Conservation (phyloP, 2,329 filamentous ascomycete species). For the Penicillium paneum region DNA sequence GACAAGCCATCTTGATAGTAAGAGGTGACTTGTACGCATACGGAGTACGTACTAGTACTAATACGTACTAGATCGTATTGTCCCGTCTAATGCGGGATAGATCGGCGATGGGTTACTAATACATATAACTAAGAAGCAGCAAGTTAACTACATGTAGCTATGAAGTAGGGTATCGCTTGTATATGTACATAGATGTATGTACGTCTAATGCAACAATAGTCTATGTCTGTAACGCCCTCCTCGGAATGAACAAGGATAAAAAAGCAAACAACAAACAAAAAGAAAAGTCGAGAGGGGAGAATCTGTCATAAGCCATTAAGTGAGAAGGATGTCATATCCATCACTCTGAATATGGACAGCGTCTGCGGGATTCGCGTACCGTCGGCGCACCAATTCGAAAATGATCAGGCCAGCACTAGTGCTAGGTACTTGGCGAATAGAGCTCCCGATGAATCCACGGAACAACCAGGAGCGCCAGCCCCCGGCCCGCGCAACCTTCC, state of each 20-base stretch:
- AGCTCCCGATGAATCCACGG: constrained; percentile 54
- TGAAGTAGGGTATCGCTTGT: background rate
- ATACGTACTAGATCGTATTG: background rate
- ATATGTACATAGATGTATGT: background rate
- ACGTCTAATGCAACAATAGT: background rate
- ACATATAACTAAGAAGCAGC: too few relatives aligned
- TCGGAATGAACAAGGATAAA: background rate
- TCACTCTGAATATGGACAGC: constrained; percentile 55
- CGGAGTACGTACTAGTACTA: background rate
- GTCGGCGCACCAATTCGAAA: constrained; percentile 61
- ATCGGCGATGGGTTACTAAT: background rate
- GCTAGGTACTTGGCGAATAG: constrained; percentile 60
- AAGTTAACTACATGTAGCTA: too few relatives aligned
- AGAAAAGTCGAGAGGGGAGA: background rate
- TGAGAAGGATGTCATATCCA: constrained; percentile 60
- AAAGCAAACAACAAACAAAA: background rate
- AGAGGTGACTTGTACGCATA: background rate
- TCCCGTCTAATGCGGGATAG: background rate
- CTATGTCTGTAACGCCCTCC: background rate
- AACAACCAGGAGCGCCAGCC: constrained; percentile 59
- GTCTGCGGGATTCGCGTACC: constrained; percentile 56
- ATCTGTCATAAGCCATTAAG: constrained; percentile 27
- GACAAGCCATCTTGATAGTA: background rate
- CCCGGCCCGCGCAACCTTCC: constrained; percentile 50
- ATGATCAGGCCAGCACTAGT: constrained; percentile 63